Conservation (phyloP, 441 rosid genomes). For the Eruca vesicaria region DNA sequence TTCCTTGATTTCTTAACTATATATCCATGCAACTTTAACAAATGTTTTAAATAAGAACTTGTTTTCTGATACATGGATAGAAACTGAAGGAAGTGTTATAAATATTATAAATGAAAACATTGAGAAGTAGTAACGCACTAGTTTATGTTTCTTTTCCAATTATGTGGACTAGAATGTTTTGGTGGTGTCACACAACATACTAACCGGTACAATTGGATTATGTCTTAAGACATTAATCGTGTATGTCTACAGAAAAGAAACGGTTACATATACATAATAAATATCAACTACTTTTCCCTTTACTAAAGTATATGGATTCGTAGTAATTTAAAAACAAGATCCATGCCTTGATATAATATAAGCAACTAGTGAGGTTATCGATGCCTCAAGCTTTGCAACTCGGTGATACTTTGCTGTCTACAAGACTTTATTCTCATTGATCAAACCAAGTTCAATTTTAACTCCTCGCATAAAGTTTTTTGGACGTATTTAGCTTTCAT, state of each 20-base stretch:
- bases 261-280: not conserved
- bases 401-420: constrained; percentile 10
- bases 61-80: not conserved
- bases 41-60: not conserved
- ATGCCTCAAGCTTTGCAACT: constrained; percentile 26
- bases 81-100: too few species aligned
- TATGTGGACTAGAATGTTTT: not conserved
- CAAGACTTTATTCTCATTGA: constrained; percentile 13
- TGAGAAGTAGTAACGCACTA: not conserved
- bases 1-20: not conserved
- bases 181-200: not conserved
- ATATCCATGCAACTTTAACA: not conserved
- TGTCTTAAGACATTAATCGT: not conserved
- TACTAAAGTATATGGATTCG: not conserved
- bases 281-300: not conserved
- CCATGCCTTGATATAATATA: constrained; percentile 23
- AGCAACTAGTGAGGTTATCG: constrained; percentile 24
- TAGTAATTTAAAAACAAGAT: not conserved
- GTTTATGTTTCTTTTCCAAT: not conserved
- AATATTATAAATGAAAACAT: not conserved
- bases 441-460: constrained; percentile 18
- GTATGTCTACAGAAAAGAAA: not conserved
- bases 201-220: not conserved
- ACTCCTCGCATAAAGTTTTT: constrained; percentile 4
- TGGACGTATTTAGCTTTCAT: constrained; percentile 13